Evolutionary conservation across 805 yeast species (phyloP).

Genomic region (Metschnikowia chrysomelidarum): DNA sequence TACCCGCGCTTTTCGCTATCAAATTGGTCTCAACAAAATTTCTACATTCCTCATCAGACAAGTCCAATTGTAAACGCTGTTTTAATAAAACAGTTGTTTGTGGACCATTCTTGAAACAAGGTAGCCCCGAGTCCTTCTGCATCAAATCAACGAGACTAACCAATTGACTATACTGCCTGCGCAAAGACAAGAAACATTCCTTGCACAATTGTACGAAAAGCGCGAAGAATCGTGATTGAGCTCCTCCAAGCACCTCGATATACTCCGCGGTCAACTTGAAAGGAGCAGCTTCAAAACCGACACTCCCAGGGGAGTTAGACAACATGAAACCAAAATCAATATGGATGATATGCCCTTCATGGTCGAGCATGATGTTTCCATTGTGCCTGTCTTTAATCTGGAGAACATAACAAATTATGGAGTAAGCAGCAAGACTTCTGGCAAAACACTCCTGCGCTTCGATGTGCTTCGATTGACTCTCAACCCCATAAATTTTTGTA

Average conservation of each 20-base stretch:
- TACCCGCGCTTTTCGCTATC: constrained; percentile 80
- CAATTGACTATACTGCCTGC: constrained; percentile 71
- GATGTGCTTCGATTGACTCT: constrained; percentile 48
- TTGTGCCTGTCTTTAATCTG: constrained; percentile 97
- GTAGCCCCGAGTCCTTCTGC: constrained; percentile 87
- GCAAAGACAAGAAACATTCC: constrained; percentile 68
- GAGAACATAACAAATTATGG: constrained; percentile 82
- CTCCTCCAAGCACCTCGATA: constrained; percentile 83
- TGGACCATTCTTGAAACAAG: constrained; percentile 88
- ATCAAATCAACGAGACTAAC: constrained; percentile 86
- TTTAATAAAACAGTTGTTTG: constrained; percentile 74
- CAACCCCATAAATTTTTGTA: constrained; percentile 67
- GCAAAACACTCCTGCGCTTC: constrained; percentile 86
- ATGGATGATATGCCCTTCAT: constrained; percentile 91
- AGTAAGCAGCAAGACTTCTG: constrained; percentile 84
- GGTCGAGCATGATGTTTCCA: constrained; percentile 95
- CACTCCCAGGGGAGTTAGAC: constrained; percentile 94
- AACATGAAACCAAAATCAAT: constrained; percentile 94
- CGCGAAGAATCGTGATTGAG: constrained; percentile 56
- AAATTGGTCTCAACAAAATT: constrained; percentile 72
- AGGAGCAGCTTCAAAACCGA: constrained; percentile 97
- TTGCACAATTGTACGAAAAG: constrained; percentile 64
- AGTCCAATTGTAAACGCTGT: constrained; percentile 78
- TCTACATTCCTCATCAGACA: constrained; percentile 71
- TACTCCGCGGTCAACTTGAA: constrained; percentile 90